Evolutionary conservation across 371 early-diverging fungal species (phyloP).

Genomic region (Rhizopus delemar): DNA sequence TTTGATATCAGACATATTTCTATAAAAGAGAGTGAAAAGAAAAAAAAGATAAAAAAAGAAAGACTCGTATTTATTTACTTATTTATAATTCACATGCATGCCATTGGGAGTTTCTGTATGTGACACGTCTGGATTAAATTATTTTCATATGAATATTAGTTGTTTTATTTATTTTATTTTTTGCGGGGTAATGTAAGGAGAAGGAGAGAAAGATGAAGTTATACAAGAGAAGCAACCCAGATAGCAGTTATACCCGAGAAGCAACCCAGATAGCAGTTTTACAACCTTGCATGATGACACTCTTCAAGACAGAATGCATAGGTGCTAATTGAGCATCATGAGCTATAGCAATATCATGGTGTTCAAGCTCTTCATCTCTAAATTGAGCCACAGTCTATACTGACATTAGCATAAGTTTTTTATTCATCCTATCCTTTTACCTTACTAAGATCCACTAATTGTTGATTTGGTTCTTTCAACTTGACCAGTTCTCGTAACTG

Average conservation of each 20-base stretch:
- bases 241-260: conserved; percentile 75
- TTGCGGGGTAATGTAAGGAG: not conserved
- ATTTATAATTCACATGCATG: not conserved
- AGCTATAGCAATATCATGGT: conserved; percentile 88
- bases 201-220: conserved; percentile 9
- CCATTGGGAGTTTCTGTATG: not conserved
- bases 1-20: conserved; percentile 44
- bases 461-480: conserved; percentile 58
- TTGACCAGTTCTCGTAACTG: conserved; percentile 76
- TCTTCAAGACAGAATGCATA: conserved; percentile 67
- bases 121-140: not conserved
- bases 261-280: conserved; percentile 82
- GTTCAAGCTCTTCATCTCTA: conserved; percentile 95
- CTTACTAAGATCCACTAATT: conserved; percentile 61
- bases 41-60: not conserved
- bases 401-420: not conserved
- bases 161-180: not conserved
- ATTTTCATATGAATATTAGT: not conserved
- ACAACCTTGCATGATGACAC: conserved; percentile 81
- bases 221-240: conserved; percentile 64
- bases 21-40: not conserved
- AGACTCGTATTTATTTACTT: not conserved
- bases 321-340: conserved; percentile 87
- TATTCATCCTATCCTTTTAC: conserved; percentile 33
- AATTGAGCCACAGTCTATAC: conserved; percentile 71